Conservation (phyloP, 805 yeast genomes). For the Wickerhamiella occidentalis region DNA sequence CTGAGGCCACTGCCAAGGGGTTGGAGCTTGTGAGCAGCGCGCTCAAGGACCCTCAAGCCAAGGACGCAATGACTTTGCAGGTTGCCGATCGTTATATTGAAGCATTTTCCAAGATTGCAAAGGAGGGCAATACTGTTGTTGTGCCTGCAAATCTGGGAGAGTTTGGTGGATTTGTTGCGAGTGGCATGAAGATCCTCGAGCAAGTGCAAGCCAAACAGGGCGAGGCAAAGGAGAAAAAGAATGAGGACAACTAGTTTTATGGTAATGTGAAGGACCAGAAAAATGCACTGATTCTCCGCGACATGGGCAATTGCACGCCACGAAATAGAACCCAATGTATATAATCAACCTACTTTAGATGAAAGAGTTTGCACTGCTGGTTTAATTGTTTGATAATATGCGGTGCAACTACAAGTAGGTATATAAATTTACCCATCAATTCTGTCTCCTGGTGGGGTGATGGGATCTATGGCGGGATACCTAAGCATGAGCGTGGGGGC, state of each 20-base stretch:
- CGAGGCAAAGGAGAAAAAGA: constrained; percentile 24
- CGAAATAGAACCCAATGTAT: background rate
- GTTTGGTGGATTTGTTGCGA: constrained; percentile 59
- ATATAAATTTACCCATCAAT: too few relatives aligned
- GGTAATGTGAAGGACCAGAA: too few relatives aligned
- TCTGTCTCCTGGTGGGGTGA: too few relatives aligned
- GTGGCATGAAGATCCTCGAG: constrained; percentile 63
- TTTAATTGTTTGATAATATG: too few relatives aligned
- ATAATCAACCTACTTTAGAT: background rate
- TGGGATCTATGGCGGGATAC: too few relatives aligned
- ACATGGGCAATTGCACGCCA: too few relatives aligned
- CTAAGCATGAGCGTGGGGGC: too few relatives aligned
- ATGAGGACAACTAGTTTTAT: too few relatives aligned
- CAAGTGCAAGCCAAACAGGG: constrained; percentile 23
- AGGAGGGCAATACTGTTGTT: constrained; percentile 66
- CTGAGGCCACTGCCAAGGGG: constrained; percentile 74
- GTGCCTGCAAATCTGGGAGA: constrained; percentile 69
- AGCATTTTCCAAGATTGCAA: constrained; percentile 71
- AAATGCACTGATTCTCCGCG: too few relatives aligned
- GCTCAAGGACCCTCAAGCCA: constrained; percentile 53
- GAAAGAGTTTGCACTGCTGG: background rate
- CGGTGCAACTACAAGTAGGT: too few relatives aligned
- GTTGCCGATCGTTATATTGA: constrained; percentile 76
- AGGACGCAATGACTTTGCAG: constrained; percentile 63
- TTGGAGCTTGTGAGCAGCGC: constrained; percentile 53